Evolutionary conservation across 768 basidiomycete species (phyloP).

Genomic region (Pisolithus marmoratus): DNA sequence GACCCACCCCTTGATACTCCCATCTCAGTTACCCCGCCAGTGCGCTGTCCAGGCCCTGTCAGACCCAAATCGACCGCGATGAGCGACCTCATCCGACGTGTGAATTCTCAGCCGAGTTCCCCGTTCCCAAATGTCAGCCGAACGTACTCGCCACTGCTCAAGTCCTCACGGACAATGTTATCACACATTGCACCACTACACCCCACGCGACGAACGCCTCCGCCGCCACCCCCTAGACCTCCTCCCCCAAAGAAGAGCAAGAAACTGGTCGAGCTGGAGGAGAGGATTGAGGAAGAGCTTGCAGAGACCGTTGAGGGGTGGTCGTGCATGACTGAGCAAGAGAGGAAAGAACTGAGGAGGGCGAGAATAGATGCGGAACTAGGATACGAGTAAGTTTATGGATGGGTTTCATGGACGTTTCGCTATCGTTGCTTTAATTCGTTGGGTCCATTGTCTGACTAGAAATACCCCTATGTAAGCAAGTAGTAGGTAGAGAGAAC

Average conservation of each 20-base stretch:
- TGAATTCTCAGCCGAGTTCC: conserved; percentile 60
- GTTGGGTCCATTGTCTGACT: too few relatives aligned
- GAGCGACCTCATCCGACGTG: conserved; percentile 71
- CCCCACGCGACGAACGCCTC: conserved; percentile 65
- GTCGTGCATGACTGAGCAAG: conserved; percentile 34
- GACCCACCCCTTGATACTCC: conserved; percentile 4
- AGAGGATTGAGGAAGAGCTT: conserved; percentile 76
- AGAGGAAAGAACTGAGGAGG: conserved; percentile 48
- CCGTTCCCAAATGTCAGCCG: conserved; percentile 30
- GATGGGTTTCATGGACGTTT: too few relatives aligned
- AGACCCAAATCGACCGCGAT: conserved; percentile 58
- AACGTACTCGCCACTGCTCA: conserved; percentile 60
- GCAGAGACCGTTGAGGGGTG: conserved; percentile 69
- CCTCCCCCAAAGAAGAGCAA: conserved; percentile 75
- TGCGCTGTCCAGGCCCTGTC: conserved; percentile 34
- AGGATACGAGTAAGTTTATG: conserved; percentile 41
- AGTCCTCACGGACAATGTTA: conserved; percentile 56
- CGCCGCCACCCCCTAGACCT: conserved; percentile 63
- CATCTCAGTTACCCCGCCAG: conserved; percentile 6
- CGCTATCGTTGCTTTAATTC: too few relatives aligned
- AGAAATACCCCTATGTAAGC: too few relatives aligned
- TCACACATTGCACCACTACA: conserved; percentile 73
- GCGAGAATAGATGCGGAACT: conserved; percentile 61
- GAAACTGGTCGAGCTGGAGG: conserved; percentile 71
- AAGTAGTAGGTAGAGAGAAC: neutral